Evolutionary conservation across 306 rosid genomes (phyloP).

Genomic region (Vachellia pachyceras): DNA sequence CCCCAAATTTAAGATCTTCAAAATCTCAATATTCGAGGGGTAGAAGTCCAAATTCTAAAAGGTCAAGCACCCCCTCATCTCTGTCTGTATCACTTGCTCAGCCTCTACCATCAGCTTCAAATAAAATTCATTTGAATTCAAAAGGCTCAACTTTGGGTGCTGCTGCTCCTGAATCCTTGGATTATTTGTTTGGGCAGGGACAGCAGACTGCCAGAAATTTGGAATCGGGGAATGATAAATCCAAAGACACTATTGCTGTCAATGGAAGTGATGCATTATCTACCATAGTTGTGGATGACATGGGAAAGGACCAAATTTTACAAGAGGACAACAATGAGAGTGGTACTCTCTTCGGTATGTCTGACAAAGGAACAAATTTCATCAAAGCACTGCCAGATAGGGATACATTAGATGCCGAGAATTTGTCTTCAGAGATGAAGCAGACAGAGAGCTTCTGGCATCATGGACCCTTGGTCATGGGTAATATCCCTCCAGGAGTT

Average conservation of each 20-base stretch:
- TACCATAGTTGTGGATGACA: conserved; percentile 31
- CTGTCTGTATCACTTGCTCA: conserved; percentile 52
- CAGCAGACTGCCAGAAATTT: conserved; percentile 32
- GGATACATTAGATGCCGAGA: conserved; percentile 35
- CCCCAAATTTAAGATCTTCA: conserved; percentile 50
- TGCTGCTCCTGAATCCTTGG: conserved; percentile 38
- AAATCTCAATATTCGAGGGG: conserved; percentile 42
- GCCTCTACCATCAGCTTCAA: conserved; percentile 37
- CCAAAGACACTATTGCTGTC: conserved; percentile 30
- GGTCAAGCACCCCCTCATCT: conserved; percentile 53
- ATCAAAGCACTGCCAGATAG: conserved; percentile 24
- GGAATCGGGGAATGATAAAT: conserved; percentile 36
- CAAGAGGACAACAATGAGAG: conserved; percentile 39
- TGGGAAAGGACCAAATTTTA: conserved; percentile 39
- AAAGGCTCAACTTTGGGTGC: conserved; percentile 42
- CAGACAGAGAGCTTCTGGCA: conserved; percentile 30
- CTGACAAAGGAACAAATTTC: conserved; percentile 35
- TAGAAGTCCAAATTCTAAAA: conserved; percentile 44
- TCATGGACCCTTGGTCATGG: conserved; percentile 35
- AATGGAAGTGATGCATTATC: conserved; percentile 41
- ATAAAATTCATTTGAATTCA: conserved; percentile 40
- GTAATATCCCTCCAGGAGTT: conserved; percentile 34
- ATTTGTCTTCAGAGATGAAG: conserved; percentile 36
- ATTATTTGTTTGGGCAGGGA: conserved; percentile 33
- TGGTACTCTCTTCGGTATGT: conserved; percentile 15